These are phyloP conservation scores for Boletus tylopilopsis DNA, from an alignment of 768 basidiomycete species.

Conservation along the genomic window DNA sequence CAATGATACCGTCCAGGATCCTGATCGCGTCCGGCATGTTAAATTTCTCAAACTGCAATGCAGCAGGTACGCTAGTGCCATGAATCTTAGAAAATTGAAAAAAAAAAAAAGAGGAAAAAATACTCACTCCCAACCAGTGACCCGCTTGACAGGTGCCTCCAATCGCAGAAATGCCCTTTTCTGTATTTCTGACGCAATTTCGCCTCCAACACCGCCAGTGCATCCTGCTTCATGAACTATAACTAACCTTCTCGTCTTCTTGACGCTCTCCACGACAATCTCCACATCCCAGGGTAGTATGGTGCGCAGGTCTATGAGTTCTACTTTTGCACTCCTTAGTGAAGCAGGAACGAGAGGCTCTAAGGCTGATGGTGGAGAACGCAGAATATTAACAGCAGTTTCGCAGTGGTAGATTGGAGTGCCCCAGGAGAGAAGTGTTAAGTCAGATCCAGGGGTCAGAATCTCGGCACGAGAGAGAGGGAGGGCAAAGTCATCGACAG, in stretches of 20 bases:
- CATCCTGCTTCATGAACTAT: conserved; percentile 91
- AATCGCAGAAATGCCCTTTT: conserved; percentile 85
- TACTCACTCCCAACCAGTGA: conserved; percentile 94
- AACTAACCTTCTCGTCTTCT: conserved; percentile 78
- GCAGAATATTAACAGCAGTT: conserved; percentile 71
- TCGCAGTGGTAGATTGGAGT: conserved; percentile 91
- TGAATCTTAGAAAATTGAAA: background rate
- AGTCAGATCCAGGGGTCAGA: conserved; percentile 68
- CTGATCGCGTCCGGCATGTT: conserved; percentile 85
- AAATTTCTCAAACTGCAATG: conserved; percentile 88
- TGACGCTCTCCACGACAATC: conserved; percentile 76
- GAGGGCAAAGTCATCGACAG: conserved; percentile 81
- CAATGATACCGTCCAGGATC: conserved; percentile 77
- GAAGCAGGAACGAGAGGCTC: conserved; percentile 61
- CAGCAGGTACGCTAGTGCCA: conserved; percentile 65
- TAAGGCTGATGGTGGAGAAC: conserved; percentile 59
- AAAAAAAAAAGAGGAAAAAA: background rate
- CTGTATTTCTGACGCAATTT: conserved; percentile 90
- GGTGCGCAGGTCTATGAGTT: conserved; percentile 88
- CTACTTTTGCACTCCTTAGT: conserved; percentile 67
- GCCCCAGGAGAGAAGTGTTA: conserved; percentile 93
- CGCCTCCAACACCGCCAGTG: conserved; percentile 84
- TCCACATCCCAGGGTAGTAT: conserved; percentile 89
- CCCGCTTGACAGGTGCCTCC: conserved; percentile 80
- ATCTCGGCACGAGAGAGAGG: conserved; percentile 81